Percentiles rank a stretch among this genome's conserved stretches.
phyloP scores from a whole-genome alignment of 1,139 yeast genomes.

The Debaryomycetaceae sp. region DNA sequence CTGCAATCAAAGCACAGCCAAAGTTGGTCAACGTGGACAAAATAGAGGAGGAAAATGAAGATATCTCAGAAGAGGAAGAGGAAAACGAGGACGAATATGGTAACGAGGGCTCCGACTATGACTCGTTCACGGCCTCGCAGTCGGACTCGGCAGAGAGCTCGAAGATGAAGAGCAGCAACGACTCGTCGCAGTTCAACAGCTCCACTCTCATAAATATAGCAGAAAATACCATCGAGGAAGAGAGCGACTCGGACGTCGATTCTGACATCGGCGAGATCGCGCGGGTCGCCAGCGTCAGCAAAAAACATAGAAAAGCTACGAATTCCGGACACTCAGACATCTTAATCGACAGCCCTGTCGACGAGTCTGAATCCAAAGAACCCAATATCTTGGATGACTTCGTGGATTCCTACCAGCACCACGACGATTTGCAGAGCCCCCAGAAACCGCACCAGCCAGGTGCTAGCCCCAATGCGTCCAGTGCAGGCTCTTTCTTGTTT shows the following conservation, averaged over 20 bases:
- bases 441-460: not conserved
- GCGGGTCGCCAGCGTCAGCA: slow-evolving; percentile 39
- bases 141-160: slow-evolving; percentile 2
- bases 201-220: slow-evolving; percentile 3
- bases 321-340: not conserved
- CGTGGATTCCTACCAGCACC: not conserved
- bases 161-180: slow-evolving; percentile 1
- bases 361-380: not conserved
- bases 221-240: slow-evolving; percentile 11
- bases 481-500: slow-evolving; percentile 30
- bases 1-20: slow-evolving; percentile 72
- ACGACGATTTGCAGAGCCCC: not conserved
- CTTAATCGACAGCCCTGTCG: not conserved
- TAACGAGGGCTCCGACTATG: slow-evolving; percentile 1
- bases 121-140: slow-evolving; percentile 1
- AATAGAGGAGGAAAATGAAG: slow-evolving; percentile 50
- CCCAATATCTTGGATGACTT: not conserved
- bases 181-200: slow-evolving; percentile 2
- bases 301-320: slow-evolving; percentile 6
- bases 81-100: slow-evolving; percentile 9
- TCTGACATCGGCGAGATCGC: slow-evolving; percentile 47
- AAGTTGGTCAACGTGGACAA: slow-evolving; percentile 55
- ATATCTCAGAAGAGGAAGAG: slow-evolving; percentile 27
- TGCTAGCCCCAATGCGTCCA: slow-evolving; percentile 6
- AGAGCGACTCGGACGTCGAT: slow-evolving; percentile 43